phyloP scores from a whole-genome alignment of 441 rosid species.

The Aquilaria agallochum region DNA sequence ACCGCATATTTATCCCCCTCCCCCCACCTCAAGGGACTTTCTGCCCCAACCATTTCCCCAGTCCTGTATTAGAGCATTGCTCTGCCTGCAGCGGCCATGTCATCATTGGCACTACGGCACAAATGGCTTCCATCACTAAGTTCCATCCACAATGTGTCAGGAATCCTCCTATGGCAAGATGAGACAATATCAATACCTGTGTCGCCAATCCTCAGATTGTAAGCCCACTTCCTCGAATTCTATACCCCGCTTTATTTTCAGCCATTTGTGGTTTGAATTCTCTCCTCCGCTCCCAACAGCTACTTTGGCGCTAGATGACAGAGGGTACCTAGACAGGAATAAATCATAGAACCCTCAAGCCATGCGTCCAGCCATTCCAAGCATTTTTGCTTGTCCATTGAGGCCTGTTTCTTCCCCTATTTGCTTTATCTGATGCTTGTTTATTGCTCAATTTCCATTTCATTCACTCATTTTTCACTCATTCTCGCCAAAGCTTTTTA shows the following conservation, averaged over 20 bases:
- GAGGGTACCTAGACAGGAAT: conserved; percentile 38
- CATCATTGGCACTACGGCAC: conserved; percentile 20
- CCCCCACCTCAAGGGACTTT: conserved; percentile 7
- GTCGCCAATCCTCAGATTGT: conserved; percentile 19
- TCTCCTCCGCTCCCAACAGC: conserved; percentile 14
- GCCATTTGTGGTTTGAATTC: conserved; percentile 6
- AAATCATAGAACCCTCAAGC: conserved; percentile 26
- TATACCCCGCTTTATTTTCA: conserved; percentile 10
- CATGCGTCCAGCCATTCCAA: conserved; percentile 32
- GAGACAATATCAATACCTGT: conserved; percentile 21
- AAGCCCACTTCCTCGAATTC: not conserved
- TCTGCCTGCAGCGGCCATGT: conserved; percentile 27
- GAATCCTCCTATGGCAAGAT: conserved; percentile 16
- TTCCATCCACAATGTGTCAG: conserved; percentile 29
- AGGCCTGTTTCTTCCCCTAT: conserved; percentile 31
- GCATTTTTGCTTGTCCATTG: conserved; percentile 17
- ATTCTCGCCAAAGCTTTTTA: too few species aligned
- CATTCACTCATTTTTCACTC: too few species aligned
- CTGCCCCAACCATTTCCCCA: conserved; percentile 17
- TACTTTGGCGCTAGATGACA: conserved; percentile 22
- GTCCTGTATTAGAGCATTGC: conserved; percentile 24
- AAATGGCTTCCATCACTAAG: conserved; percentile 17
- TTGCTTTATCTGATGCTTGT: conserved; percentile 17
- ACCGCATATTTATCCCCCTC: conserved; percentile 14
- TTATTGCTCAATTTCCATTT: conserved; percentile 19